A percentile compares a stretch with the other conserved stretches of the same genome.
These are phyloP conservation scores for Hypomontagnella submonticulosa DNA, from an alignment of 495 filamentous ascomycete species.

Conservation along the genomic window DNA sequence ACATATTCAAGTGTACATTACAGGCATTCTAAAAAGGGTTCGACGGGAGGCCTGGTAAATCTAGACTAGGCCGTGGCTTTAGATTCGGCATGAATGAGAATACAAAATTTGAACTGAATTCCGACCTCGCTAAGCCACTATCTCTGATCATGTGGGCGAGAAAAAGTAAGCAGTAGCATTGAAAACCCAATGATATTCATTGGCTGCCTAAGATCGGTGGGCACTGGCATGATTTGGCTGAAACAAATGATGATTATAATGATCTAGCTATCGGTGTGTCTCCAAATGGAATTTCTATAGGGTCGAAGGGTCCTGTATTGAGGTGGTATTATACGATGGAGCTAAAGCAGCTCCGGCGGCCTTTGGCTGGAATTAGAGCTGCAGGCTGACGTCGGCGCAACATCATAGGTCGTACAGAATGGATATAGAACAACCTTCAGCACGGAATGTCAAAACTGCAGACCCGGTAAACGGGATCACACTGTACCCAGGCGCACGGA, in stretches of 20 bases:
- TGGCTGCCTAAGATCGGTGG: neutral
- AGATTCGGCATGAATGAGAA: conserved; percentile 36
- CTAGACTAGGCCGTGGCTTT: conserved; percentile 36
- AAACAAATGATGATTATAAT: too few relatives aligned
- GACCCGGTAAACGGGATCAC: conserved; percentile 5
- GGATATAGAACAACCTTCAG: conserved; percentile 10
- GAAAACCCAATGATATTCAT: neutral
- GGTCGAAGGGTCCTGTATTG: conserved; percentile 26
- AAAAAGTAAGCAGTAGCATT: neutral
- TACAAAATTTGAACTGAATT: conserved; percentile 25
- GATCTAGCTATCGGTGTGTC: neutral
- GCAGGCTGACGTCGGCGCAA: conserved; percentile 46
- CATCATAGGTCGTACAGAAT: conserved; percentile 28
- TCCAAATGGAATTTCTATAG: conserved; percentile 4
- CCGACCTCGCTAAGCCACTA: neutral
- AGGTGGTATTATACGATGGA: conserved; percentile 24
- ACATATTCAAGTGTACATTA: conserved; percentile 38
- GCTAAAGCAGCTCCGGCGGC: conserved; percentile 30
- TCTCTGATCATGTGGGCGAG: neutral
- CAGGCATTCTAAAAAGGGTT: conserved; percentile 41
- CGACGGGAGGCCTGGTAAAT: conserved; percentile 22
- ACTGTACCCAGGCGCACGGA: neutral
- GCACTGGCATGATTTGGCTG: too few relatives aligned
- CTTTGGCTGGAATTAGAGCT: conserved; percentile 29
- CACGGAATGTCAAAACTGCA: conserved; percentile 24